These are phyloP conservation scores for Phytophthora uliginosa DNA, from an alignment of 352 stramenopile species.

Conservation along the genomic window DNA sequence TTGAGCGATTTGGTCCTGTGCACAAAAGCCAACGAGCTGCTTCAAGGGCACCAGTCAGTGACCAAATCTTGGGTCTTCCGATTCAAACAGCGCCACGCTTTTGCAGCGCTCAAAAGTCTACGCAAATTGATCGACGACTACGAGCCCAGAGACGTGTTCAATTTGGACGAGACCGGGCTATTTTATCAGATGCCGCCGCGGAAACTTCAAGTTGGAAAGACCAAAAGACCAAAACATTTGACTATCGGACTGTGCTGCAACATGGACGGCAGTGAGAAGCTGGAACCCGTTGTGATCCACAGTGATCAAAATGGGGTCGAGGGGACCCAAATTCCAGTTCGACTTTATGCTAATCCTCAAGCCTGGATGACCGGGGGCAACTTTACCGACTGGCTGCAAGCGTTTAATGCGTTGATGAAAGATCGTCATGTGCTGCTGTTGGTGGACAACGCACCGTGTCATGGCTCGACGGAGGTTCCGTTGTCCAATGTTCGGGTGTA, in stretches of 20 bases:
- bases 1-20: constrained; percentile 40
- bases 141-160: constrained; percentile 26
- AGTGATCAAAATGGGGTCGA: constrained; percentile 11
- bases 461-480: constrained; percentile 14
- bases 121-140: constrained; percentile 23
- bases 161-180: constrained; percentile 27
- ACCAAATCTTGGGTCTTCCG: constrained; percentile 45
- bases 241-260: constrained; percentile 30
- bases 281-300: constrained; percentile 28
- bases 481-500: constrained; percentile 24
- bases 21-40: constrained; percentile 48
- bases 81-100: constrained; percentile 44
- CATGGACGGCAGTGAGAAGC: constrained; percentile 32
- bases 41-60: constrained; percentile 37
- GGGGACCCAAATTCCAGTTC: constrained; percentile 13
- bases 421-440: constrained; percentile 25
- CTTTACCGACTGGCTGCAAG: constrained; percentile 29
- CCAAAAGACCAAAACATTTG: constrained; percentile 18
- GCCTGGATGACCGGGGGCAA: constrained; percentile 23
- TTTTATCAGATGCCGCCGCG: constrained; percentile 29
- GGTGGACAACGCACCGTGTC: constrained; percentile 29
- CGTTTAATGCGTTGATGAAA: constrained; percentile 26
- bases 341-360: constrained; percentile 23
- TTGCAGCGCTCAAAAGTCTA: constrained; percentile 20
- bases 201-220: constrained; percentile 16